Evolutionary conservation across 257 asterid genomes (phyloP), one percentile per base, ranked within the genome.

Genomic region (Dorcoceras hygrometricum): DNA sequence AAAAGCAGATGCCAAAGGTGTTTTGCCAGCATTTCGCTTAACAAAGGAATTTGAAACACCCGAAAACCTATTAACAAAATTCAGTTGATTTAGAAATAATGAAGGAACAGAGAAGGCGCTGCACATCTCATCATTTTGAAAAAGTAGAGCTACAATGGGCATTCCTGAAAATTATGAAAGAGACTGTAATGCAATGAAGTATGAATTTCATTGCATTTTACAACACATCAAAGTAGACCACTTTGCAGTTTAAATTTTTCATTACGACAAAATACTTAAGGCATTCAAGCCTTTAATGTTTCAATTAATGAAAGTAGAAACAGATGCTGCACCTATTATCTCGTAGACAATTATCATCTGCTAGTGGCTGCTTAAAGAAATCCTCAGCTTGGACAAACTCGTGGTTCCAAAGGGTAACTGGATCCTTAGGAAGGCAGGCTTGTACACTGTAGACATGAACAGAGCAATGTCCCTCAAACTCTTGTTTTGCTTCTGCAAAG

Each of bases 341-440:
- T 18, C 78, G 80, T 72, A 93, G 80, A 78, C 96, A 85, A 75
- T 93, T 93, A 67, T 86, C 95, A 75, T 29, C 80, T 57, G 82
- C 28, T 51, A 32, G 63, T 23, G 92, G 81, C 79, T 88, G 92
- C 80, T 79, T 85, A 65, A 81, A 90, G 57, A 93, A 92, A 75
- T 82, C 91, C 78, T 85, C 89, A 18, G 97, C 88, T 73, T 93
- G 99, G 71, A 85, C 84, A 79, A 83, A 85, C 81, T 93, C 99
- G 56, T 84, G 86, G 81, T 90, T 93, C 95, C 97, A 89, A 62
- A 93, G 95, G 63, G 87, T 86, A 63, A 94, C 95, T 65, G 96
- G 86, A 78, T 93, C 97, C 89, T 90, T 88, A 14, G 99, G 97
- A 67, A 90, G 81, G 78, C 90, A 88, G 57, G 95, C 83, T 75